Evolutionary conservation across 75 land plant genomes (phyloP), one percentile per base, ranked within the genome.

Genomic region (Ceratopteris richardii): DNA sequence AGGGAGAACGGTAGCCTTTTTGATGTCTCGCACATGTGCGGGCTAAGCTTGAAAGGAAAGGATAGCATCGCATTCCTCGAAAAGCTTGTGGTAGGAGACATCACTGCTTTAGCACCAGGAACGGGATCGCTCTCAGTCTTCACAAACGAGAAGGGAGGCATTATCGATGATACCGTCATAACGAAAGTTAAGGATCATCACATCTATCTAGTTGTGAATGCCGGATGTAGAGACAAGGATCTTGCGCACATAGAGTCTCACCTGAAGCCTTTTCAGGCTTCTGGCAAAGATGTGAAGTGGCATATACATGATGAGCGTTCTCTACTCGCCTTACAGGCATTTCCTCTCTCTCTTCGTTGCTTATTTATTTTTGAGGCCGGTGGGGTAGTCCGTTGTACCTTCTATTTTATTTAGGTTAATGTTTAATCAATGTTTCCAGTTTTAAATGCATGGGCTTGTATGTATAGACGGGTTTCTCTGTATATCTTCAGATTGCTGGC

Each of bases 11-110:
- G 90, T 25, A 66, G 88, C 55, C 83, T 89, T 21, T 93, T 94
- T 74, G 96, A 94, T 74, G 98, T 94, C 22, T 80, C 98, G 23
- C 98, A 94, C 61, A 94, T 94, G 98, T 94, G 96, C 67, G 96
- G 96, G 28, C 59, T 94, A 55, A 89, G 85, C 61, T 82, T 86
- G 43, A 78, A 74, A 59, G 96, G 96, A 23, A 74, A 77, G 54
- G 85, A 83, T 42, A 73, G 69, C 47, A 66, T 89, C 12, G 67
- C 79, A 1, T 94, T 94, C 75, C 77, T 94, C 31, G 96, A 94
- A 51, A 75, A 66, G 66, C 96, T 94, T 41, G 98, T 94, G 33
- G 71, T 94, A 40, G 98, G 84, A 44, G 90, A 94, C 73, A 83
- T 89, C 37, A 82, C 76, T 17, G 85, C 87, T 18, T 78, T 89